Percentiles rank a stretch among this genome's conserved stretches.
phyloP scores from a whole-genome alignment of 495 filamentous ascomycete genomes.

The Aspergillus kassunensis region DNA sequence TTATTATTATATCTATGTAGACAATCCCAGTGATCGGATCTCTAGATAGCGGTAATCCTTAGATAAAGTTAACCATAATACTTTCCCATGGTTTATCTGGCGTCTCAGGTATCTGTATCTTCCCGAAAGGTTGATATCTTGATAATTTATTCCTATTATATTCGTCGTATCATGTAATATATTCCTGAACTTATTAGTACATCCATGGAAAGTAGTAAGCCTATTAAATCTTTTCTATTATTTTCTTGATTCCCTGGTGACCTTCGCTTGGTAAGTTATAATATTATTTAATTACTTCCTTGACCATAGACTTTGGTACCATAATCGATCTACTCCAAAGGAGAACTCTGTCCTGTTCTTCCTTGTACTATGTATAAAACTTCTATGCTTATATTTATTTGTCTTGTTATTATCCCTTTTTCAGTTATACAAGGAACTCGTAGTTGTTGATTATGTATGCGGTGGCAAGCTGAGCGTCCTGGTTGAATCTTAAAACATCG shows the following conservation, averaged over 20 bases:
- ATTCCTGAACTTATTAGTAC: not conserved
- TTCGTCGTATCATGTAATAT: not conserved
- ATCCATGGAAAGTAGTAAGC: not conserved
- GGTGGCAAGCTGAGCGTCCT: not conserved
- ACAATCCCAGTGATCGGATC: not conserved
- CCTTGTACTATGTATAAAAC: not conserved
- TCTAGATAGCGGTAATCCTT: not conserved
- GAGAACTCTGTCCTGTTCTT: not conserved
- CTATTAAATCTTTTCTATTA: not conserved
- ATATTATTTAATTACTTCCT: not conserved
- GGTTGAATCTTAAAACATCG: not conserved
- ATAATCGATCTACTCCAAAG: not conserved
- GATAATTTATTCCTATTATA: not conserved
- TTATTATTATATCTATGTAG: not conserved
- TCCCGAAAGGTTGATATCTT: not conserved
- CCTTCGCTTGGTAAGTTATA: not conserved
- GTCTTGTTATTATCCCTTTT: not conserved
- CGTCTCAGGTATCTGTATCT: not conserved
- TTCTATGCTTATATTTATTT: not conserved
- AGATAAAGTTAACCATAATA: not conserved
- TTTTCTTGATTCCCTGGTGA: not conserved
- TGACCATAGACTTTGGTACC: not conserved
- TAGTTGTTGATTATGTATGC: not conserved
- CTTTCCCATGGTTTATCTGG: not conserved
- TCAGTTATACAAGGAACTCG: no score